A percentile compares a stretch with the other conserved stretches of the same genome.
Evolutionary conservation across 257 asterid species (phyloP).

Genomic region (Lithospermum erythrorhizon): DNA sequence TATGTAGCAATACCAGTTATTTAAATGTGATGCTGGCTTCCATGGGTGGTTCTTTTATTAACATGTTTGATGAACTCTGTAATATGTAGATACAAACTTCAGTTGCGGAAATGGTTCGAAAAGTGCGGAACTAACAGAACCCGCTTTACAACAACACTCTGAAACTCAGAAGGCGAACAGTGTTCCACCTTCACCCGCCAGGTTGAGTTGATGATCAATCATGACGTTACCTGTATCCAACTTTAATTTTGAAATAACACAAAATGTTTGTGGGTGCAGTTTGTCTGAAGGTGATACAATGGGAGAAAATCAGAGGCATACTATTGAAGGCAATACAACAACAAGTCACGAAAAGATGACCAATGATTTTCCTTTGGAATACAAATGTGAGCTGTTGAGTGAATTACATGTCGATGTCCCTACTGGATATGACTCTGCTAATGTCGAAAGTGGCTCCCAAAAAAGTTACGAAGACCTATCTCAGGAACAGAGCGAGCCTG

Average conservation of each 20-base stretch:
- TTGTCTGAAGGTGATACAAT: conserved; percentile 21
- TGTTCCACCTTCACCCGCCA: conserved; percentile 25
- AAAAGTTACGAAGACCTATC: conserved; percentile 29
- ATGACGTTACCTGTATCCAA: neutral
- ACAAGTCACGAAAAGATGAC: conserved; percentile 8
- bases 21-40: neutral
- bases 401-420: conserved; percentile 55
- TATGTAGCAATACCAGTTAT: neutral
- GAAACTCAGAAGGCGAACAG: conserved; percentile 26
- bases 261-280: conserved; percentile 19
- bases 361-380: conserved; percentile 16
- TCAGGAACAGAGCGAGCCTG: conserved; percentile 18
- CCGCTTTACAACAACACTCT: conserved; percentile 16
- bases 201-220: conserved; percentile 23
- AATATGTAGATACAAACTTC: conserved; percentile 16
- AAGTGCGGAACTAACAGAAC: conserved; percentile 4
- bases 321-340: conserved; percentile 6
- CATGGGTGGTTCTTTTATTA: too few species aligned
- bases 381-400: conserved; percentile 27
- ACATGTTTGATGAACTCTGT: too few species aligned
- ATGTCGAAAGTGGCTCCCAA: conserved; percentile 20
- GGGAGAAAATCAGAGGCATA: conserved; percentile 17
- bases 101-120: conserved; percentile 17
- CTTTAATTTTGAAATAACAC: conserved; percentile 3
- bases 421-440: conserved; percentile 24